These are phyloP conservation scores for Silene conica DNA, from an alignment of 148 eudicot species.

Conservation along the genomic window DNA sequence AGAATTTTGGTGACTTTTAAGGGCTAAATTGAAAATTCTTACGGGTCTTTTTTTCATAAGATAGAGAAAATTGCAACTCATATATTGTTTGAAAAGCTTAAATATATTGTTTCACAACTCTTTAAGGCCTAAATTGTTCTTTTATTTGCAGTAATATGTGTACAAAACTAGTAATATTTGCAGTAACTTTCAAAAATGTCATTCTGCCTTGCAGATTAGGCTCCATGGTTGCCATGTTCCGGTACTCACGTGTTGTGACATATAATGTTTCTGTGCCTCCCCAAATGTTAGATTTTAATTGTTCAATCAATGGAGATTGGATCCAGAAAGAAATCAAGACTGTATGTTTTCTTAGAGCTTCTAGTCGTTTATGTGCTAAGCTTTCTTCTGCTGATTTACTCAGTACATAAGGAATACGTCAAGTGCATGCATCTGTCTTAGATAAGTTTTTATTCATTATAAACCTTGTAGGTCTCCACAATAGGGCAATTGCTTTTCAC, in stretches of 20 bases:
- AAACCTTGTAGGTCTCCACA: constrained; percentile 41
- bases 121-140: not conserved
- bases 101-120: not conserved
- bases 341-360: constrained; percentile 35
- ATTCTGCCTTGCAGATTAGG: constrained; percentile 63
- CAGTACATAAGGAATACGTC: not conserved
- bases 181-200: not conserved
- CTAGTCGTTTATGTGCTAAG: not conserved
- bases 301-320: constrained; percentile 46
- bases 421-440: not conserved
- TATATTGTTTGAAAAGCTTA: too few relatives aligned
- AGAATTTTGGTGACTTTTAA: too few relatives aligned
- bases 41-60: too few relatives aligned
- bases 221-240: constrained; percentile 89
- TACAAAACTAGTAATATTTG: not conserved
- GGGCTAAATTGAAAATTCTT: too few relatives aligned
- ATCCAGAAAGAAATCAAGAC: constrained; percentile 48
- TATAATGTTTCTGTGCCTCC: constrained; percentile 74
- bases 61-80: too few relatives aligned
- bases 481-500: constrained; percentile 54
- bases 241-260: constrained; percentile 60
- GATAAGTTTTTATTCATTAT: not conserved
- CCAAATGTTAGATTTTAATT: constrained; percentile 54
- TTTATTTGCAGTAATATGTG: not conserved
- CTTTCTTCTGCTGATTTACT: not conserved